phyloP scores from a whole-genome alignment of 1,139 yeast genomes.

The Blastobotrys niveus region DNA sequence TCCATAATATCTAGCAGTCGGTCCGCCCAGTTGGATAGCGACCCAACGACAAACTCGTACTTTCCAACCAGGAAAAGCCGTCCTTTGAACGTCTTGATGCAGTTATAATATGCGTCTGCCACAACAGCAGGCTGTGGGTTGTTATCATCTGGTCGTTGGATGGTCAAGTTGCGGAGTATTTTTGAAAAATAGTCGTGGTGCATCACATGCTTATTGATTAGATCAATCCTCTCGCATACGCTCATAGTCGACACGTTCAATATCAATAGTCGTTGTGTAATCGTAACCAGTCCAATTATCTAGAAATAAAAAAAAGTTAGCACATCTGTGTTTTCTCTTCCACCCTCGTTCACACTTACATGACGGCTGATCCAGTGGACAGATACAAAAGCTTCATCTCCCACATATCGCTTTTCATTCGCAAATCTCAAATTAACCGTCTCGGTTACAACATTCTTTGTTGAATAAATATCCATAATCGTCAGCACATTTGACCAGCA shows the following conservation, averaged over 20 bases:
- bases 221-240: constrained; percentile 40
- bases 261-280: constrained; percentile 44
- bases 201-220: constrained; percentile 42
- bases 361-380: constrained; percentile 56
- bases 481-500: constrained; percentile 59
- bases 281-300: constrained; percentile 47
- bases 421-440: constrained; percentile 37
- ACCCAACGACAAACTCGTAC: constrained; percentile 49
- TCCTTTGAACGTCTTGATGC: constrained; percentile 41
- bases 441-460: constrained; percentile 37
- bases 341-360: constrained; percentile 20
- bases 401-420: constrained; percentile 44
- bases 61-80: constrained; percentile 47
- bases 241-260: constrained; percentile 39
- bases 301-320: constrained; percentile 16
- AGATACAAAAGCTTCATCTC: constrained; percentile 45
- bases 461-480: constrained; percentile 48
- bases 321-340: not conserved
- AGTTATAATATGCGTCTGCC: constrained; percentile 35
- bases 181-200: constrained; percentile 37
- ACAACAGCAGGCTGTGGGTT: constrained; percentile 24
- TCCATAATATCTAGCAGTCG: constrained; percentile 46
- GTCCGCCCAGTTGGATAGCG: constrained; percentile 72
- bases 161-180: constrained; percentile 25
- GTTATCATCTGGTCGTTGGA: constrained; percentile 9